A percentile compares a stretch with the other conserved stretches of the same genome.
phyloP scores from a whole-genome alignment of 345 rosid genomes.

The Acer negundo region DNA sequence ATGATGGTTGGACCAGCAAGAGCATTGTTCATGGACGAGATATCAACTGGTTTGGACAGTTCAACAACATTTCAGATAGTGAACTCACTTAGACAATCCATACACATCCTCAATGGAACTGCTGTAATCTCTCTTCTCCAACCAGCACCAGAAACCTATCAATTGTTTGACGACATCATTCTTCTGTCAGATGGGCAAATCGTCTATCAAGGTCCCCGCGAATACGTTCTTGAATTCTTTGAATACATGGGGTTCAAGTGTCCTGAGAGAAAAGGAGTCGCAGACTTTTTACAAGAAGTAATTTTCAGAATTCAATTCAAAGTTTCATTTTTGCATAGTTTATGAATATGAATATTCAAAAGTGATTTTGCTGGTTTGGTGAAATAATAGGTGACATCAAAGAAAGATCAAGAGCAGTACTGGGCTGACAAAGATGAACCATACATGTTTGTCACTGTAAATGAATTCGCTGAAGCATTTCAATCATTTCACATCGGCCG shows the following conservation, averaged over 20 bases:
- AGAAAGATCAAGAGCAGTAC: conserved; percentile 83
- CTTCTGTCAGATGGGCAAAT: conserved; percentile 81
- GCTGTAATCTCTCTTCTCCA: conserved; percentile 80
- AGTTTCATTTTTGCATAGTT: background rate
- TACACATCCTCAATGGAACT: conserved; percentile 65
- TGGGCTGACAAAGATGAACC: conserved; percentile 65
- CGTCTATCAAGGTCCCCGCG: conserved; percentile 78
- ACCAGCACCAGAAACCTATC: conserved; percentile 79
- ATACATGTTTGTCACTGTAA: conserved; percentile 55
- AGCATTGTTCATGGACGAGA: conserved; percentile 88
- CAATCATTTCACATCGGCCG: conserved; percentile 66
- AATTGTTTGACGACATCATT: conserved; percentile 73
- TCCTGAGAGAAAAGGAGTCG: conserved; percentile 82
- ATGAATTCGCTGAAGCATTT: conserved; percentile 66
- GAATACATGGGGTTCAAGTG: conserved; percentile 65
- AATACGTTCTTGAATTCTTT: conserved; percentile 65
- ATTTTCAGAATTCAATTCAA: too few relatives aligned
- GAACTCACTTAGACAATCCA: conserved; percentile 61
- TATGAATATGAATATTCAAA: too few relatives aligned
- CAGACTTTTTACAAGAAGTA: conserved; percentile 88
- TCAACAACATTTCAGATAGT: conserved; percentile 85
- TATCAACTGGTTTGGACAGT: conserved; percentile 82
- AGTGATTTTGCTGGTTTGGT: conserved; percentile 4
- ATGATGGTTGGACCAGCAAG: conserved; percentile 80
- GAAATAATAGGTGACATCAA: conserved; percentile 57